Conservation (phyloP, 2,329 filamentous ascomycete species). For the Sclerotinia subarctica region DNA sequence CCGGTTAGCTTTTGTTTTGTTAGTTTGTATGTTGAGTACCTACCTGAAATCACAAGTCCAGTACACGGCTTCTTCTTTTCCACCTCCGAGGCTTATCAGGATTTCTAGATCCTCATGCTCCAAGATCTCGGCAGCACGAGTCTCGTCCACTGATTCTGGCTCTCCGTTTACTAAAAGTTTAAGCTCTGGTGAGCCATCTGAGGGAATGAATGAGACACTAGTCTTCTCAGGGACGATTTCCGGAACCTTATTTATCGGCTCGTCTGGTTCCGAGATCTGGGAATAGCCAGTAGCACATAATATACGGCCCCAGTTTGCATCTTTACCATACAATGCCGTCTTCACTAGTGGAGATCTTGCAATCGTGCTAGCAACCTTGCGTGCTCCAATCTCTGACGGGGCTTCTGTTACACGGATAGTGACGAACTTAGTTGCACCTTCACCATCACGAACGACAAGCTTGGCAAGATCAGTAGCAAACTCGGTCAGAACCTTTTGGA, state of each 20-base stretch:
- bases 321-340: slow-evolving; percentile 93
- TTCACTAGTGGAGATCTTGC: slow-evolving; percentile 92
- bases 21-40: slow-evolving; percentile 40
- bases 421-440: slow-evolving; percentile 97
- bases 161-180: slow-evolving; percentile 76
- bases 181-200: slow-evolving; percentile 72
- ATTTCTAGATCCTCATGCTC: slow-evolving; percentile 78
- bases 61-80: slow-evolving; percentile 65
- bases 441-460: slow-evolving; percentile 91
- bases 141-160: slow-evolving; percentile 75
- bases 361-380: slow-evolving; percentile 80
- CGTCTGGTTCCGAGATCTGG: slow-evolving; percentile 56
- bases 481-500: slow-evolving; percentile 66
- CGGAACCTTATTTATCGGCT: slow-evolving; percentile 55
- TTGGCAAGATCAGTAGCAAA: slow-evolving; percentile 85
- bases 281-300: slow-evolving; percentile 90
- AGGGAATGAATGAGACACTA: slow-evolving; percentile 74
- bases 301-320: slow-evolving; percentile 98
- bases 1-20: slow-evolving; percentile 22
- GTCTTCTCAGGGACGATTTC: slow-evolving; percentile 68
- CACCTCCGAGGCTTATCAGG: slow-evolving; percentile 67
- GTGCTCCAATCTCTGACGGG: slow-evolving; percentile 65
- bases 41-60: slow-evolving; percentile 89
- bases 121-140: slow-evolving; percentile 71
- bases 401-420: slow-evolving; percentile 81